Evolutionary conservation across 2,329 filamentous ascomycete genomes (phyloP), one percentile per base, ranked within the genome.

Genomic region (Chaetomiaceae sp.): DNA sequence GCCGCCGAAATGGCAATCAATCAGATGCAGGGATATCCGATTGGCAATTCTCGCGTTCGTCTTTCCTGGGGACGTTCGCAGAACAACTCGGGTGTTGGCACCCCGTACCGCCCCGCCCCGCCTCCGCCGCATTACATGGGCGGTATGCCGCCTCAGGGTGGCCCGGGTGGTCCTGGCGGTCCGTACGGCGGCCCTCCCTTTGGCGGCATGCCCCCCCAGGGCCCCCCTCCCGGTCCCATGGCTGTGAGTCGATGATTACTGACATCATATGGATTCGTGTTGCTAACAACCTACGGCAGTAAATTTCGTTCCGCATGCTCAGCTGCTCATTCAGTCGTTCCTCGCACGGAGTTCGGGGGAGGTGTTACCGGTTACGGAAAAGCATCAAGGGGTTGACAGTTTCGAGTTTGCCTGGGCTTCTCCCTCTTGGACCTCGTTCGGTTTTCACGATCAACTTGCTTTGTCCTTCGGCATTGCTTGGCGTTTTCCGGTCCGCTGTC

Each of bases 1-100:
- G 94, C 94, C 48, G 94, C 94, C 13, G 94, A 99, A 77, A 99
- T 99, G 94, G 94, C 94, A 63, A 99, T 99, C 81, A 99, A 99
- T 76, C 94, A 99, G 75, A 99, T 99, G 94, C 94, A 99, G 75
- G 94, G 94, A 57, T 99, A 99, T 71, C 94, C 94, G 21, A 99
- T 99, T 66, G 94, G 94, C 51, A 99, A 99, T 80, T 97, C 92
- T 42, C 90, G 94, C 61, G 94, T 99, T 55, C 90, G 94, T 66
- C 82, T 99, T 62, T 96, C 90, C 70, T 99, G 94, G 94, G 94
- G 94, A 59, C 89, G 94, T 60, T 95, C 89, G 51, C 94, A 99
- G 80, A 99, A 97, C 84, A 99, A 99, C 80, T 97, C 92, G 58
- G 94, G 94, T 53, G 94, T 95, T 56, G 94, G 94, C 61, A 97